Base-by-base conservation (phyloP, 495 filamentous ascomycete genomes). In the Penicillium dipodomyicola region DNA sequence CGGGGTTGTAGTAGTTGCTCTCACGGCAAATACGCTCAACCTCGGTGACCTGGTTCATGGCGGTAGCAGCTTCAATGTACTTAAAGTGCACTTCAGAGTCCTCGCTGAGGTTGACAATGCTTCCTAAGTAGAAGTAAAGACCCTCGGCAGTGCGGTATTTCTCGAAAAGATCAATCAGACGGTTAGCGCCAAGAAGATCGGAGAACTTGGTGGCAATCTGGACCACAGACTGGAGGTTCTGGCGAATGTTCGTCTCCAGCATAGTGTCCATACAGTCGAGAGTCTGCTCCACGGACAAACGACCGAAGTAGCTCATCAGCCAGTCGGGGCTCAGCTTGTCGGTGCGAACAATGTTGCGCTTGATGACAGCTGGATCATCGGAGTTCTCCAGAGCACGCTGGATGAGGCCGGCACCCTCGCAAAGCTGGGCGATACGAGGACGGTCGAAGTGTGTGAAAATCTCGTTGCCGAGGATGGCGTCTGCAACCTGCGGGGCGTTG, bases 391-490 rank as follows among this genome's bases (percentile, higher is more conserved):
- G 72, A 25, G 95, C 94, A 76, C 89, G 89, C 69, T 93, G 90
- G 54, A 85, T 84, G 45, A 96, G 81, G 49, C 87, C 87, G 32
- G 92, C 92, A 64, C 92, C 87, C 76, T 99, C 94, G 70, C 94
- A 99, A 55, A 99, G 80, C 62, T 84, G 83, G 9, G 91, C 87
- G 72, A 99, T 89, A 41, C 89, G 87, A 52, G 84, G 77, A 71
- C 88, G 92, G 72, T 99, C 93, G 67, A 92, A 99, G 73, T 97
- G 84, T 1, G 89, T 90, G 76, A 99, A 97, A 83, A 99, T 96
- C 60, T 97, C 90, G 63, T 97, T 97, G 44, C 92, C 87, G 43
- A 99, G 84, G 61, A 99, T 97, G 19, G 94, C 94, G 71, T 97
- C 94, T 6, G 94, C 94, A 49, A 99, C 94, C 71, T 97, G 95